Base-by-base conservation (phyloP, 2,329 filamentous ascomycete species). In the Tolypocladium endophyticum region DNA sequence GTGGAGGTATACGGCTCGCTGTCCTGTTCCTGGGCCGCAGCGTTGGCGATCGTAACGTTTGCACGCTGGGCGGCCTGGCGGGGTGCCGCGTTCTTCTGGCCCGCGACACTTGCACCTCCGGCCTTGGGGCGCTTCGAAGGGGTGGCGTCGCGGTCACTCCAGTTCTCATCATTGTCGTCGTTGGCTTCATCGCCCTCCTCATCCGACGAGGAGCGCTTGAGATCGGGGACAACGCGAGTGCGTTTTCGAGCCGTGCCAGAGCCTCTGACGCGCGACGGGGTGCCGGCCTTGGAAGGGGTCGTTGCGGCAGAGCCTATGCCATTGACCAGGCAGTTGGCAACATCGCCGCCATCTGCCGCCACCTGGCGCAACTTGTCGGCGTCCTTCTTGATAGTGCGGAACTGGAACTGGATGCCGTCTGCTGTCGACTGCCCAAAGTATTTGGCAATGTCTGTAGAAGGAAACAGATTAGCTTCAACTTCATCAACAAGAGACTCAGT, bases 391-490 rank as follows among this genome's bases (percentile, higher is more conserved):
- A 86, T 79, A 30, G 68, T 62, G 1, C 83, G 78, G 66, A 87
- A 85, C 65, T 86, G 83, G 67, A 83, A 87, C 64, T 80, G 77
- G n/a, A 86, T 78, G 11, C 84, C 84, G 25, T 77, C 77, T 0
- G 75, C 68, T 0, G 83, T 87, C 4, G 80, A 83, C 60, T 83
- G 81, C 33, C 83, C 83, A 63, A 83, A 86, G 70, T 81, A 80
- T 61, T 79, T 81, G 61, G 81, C 78, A 57, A 86, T 85, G 52
- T 84, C 83, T 86, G 56, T 14, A n/a, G 23, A n/a, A 47, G 5
- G 12, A 33, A 5, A 33, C 8, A 4, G 7, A 14, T 54, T 11
- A 54, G 50, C 30, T 54, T 54, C 50, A 8, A 36, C 28, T 54
- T 23, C 50, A 23, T 54, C 9, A 35, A 54, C 4, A 16, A 30